Evolutionary conservation across 768 basidiomycete species (phyloP).

Genomic region (Termitomyces sp.): DNA sequence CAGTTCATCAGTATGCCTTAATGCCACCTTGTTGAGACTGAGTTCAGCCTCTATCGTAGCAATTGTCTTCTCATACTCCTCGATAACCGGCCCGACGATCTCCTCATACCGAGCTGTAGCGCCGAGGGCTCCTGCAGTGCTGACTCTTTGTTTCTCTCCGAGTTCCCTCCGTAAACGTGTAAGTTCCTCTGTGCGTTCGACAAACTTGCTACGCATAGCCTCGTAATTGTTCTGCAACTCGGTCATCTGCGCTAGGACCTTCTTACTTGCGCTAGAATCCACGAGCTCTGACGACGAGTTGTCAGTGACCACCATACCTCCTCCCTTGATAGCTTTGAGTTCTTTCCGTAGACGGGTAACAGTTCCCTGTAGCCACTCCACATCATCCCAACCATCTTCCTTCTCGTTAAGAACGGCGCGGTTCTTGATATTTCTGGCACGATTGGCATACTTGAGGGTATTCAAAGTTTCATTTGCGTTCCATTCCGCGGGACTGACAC

Average conservation of each 20-base stretch:
- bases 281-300: constrained; percentile 30
- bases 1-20: constrained; percentile 89
- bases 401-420: constrained; percentile 87
- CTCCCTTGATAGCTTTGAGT: constrained; percentile 74
- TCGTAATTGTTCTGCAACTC: constrained; percentile 86
- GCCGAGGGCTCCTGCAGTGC: constrained; percentile 55
- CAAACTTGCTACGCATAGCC: constrained; percentile 77
- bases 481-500: constrained; percentile 94
- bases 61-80: constrained; percentile 98
- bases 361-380: constrained; percentile 92
- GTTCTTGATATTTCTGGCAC: constrained; percentile 97
- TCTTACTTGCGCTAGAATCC: constrained; percentile 64
- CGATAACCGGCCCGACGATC: constrained; percentile 95
- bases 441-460: constrained; percentile 95
- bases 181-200: constrained; percentile 86
- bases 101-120: constrained; percentile 83
- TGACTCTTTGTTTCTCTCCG: constrained; percentile 65
- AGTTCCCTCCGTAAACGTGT: constrained; percentile 75
- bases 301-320: constrained; percentile 34
- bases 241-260: constrained; percentile 74
- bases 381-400: constrained; percentile 98
- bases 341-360: constrained; percentile 86
- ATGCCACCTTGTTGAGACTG: constrained; percentile 79
- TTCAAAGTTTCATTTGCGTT: constrained; percentile 93
- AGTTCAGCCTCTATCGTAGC: constrained; percentile 92